Conservation (phyloP, 768 basidiomycete genomes). For the Mycena haematopus region DNA sequence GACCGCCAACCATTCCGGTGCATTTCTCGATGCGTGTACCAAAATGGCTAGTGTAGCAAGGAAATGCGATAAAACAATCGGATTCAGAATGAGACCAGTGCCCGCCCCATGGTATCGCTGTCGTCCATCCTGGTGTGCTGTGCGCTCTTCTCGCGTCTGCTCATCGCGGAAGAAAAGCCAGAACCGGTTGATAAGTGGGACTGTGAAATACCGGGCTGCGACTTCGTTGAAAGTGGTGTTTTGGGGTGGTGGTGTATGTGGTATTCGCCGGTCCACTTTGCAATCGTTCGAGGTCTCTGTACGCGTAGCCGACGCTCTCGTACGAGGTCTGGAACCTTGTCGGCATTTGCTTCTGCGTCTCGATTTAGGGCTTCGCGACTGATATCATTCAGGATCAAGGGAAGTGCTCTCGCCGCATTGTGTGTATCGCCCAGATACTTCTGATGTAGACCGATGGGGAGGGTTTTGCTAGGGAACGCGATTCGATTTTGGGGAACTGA, state of each 20-base stretch:
- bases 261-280: constrained; percentile 40
- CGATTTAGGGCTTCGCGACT: constrained; percentile 67
- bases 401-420: constrained; percentile 52
- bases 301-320: constrained; percentile 81
- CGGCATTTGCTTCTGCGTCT: constrained; percentile 58
- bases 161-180: constrained; percentile 93
- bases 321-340: constrained; percentile 64
- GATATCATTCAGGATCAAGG: constrained; percentile 66
- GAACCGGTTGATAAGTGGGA: constrained; percentile 91
- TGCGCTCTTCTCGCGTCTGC: constrained; percentile 75
- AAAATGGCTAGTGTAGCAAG: constrained; percentile 79
- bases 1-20: constrained; percentile 80
- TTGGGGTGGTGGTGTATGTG: constrained; percentile 19
- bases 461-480: constrained; percentile 81
- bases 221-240: constrained; percentile 65
- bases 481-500: constrained; percentile 41
- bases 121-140: constrained; percentile 58
- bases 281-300: constrained; percentile 52
- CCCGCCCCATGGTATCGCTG: constrained; percentile 74
- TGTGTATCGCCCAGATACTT: constrained; percentile 57
- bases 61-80: constrained; percentile 78
- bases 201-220: constrained; percentile 87
- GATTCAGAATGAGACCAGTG: constrained; percentile 81
- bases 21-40: constrained; percentile 82
- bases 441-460: constrained; percentile 75